These are phyloP conservation scores for Exobasidium rhododendri DNA, from an alignment of 1,284 basidiomycete species.

Conservation along the genomic window DNA sequence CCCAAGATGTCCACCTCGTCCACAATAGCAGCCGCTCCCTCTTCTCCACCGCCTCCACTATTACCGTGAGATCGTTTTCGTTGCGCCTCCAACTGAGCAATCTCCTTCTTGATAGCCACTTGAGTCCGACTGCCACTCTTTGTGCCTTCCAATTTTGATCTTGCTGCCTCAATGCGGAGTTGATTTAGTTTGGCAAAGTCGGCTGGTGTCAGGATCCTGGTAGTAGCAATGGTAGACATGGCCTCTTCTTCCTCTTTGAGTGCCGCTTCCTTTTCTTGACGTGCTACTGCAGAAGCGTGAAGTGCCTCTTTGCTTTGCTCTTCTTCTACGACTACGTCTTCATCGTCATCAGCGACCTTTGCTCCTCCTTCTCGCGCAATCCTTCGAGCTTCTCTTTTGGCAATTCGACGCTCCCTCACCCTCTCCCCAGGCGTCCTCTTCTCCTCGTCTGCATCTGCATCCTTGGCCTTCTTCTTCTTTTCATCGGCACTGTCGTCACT, in stretches of 20 bases:
- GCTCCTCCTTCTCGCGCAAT: slow-evolving; percentile 30
- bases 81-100: slow-evolving; percentile 65
- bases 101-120: slow-evolving; percentile 36
- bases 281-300: slow-evolving; percentile 59
- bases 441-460: slow-evolving; percentile 20
- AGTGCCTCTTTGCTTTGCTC: slow-evolving; percentile 53
- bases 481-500: slow-evolving; percentile 81
- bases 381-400: slow-evolving; percentile 22
- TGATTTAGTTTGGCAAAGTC: slow-evolving; percentile 93
- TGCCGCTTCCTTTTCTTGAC: slow-evolving; percentile 29
- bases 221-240: slow-evolving; percentile 63
- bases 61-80: slow-evolving; percentile 63
- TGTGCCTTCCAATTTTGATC: slow-evolving; percentile 61
- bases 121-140: slow-evolving; percentile 37
- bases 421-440: slow-evolving; percentile 38
- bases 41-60: slow-evolving; percentile 20
- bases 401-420: slow-evolving; percentile 25
- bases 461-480: slow-evolving; percentile 25
- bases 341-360: slow-evolving; percentile 38
- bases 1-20: slow-evolving; percentile 69
- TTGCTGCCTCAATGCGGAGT: slow-evolving; percentile 69
- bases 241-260: slow-evolving; percentile 20
- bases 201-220: slow-evolving; percentile 92
- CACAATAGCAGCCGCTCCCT: slow-evolving; percentile 56
- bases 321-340: slow-evolving; percentile 38